Evolutionary conservation across 148 eudicot species (phyloP).

Genomic region (Arbutus unedo): DNA sequence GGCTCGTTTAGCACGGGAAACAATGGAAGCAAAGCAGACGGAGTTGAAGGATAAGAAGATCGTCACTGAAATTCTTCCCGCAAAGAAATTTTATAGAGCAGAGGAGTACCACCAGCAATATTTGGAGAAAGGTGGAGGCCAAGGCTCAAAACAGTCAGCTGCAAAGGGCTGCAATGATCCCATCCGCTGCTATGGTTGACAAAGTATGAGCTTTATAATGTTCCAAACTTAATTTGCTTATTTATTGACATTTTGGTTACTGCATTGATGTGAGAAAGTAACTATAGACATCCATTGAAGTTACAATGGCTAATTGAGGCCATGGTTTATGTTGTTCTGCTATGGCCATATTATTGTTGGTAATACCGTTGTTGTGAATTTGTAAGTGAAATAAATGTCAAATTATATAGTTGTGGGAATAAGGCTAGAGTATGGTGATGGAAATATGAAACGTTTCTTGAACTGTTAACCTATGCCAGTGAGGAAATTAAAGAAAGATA

Average conservation of each 20-base stretch:
- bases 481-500: background rate
- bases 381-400: background rate
- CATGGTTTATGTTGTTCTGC: background rate
- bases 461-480: background rate
- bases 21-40: slow-evolving; percentile 68
- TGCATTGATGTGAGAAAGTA: background rate
- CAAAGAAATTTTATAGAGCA: slow-evolving; percentile 82
- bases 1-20: slow-evolving; percentile 63
- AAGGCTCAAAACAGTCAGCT: slow-evolving; percentile 63
- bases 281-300: background rate
- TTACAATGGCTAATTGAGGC: background rate
- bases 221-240: background rate
- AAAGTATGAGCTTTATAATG: background rate
- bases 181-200: slow-evolving; percentile 82
- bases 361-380: background rate
- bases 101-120: slow-evolving; percentile 97
- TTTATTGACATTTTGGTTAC: background rate
- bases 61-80: slow-evolving; percentile 90
- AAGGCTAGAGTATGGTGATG: background rate
- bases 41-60: slow-evolving; percentile 45
- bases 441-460: background rate
- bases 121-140: slow-evolving; percentile 83
- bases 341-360: background rate
- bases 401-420: background rate
- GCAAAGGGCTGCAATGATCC: slow-evolving; percentile 89